Evolutionary conservation across 1,139 yeast genomes (phyloP).

Genomic region (Pichia sp.): DNA sequence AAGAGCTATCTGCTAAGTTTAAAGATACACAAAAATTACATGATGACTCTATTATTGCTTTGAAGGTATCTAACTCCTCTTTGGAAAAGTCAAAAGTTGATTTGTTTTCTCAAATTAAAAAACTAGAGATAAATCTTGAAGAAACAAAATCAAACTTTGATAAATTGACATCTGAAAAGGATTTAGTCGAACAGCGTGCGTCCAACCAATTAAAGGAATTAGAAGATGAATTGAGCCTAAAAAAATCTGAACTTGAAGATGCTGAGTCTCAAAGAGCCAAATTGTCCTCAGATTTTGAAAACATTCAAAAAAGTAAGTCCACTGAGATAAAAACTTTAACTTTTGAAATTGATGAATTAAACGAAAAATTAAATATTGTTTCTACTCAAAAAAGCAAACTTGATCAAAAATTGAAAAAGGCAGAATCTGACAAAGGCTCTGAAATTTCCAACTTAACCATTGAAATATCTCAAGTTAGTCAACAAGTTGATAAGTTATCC

Average conservation of each 20-base stretch:
- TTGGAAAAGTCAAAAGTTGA: neutral
- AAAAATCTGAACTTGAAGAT: neutral
- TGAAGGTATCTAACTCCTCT: neutral
- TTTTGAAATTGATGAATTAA: neutral
- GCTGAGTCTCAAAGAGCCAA: neutral
- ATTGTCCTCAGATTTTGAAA: neutral
- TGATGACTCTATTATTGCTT: neutral
- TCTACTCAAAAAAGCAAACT: neutral
- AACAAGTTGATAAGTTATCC: too few species aligned
- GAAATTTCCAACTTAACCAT: too few species aligned
- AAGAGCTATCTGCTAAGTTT: neutral
- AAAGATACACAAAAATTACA: neutral
- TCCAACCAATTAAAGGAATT: too few species aligned
- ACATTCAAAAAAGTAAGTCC: neutral
- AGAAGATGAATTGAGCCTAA: too few species aligned
- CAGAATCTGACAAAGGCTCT: neutral
- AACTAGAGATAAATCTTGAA: too few species aligned
- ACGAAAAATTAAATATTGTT: conserved; percentile 1
- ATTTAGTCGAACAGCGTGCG: too few species aligned
- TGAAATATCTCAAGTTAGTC: too few species aligned
- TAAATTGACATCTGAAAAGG: too few species aligned
- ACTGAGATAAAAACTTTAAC: neutral
- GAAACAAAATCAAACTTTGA: too few species aligned
- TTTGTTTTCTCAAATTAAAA: neutral
- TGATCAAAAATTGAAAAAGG: conserved; percentile 3